These are phyloP conservation scores for Trametes hirsuta DNA, from an alignment of 1,284 basidiomycete species.

Conservation along the genomic window DNA sequence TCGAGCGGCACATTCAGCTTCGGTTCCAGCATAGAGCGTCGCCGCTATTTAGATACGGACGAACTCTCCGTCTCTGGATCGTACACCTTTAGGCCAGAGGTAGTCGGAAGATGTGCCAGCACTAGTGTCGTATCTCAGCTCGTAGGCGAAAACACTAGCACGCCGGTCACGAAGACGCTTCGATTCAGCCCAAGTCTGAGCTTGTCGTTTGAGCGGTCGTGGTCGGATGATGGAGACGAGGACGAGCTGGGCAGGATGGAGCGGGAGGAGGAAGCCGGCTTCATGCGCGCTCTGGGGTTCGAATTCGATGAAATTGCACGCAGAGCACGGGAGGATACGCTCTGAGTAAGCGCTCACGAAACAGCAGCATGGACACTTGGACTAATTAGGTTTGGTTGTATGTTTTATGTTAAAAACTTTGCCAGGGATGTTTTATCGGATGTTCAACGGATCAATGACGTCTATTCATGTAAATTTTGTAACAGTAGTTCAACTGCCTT, in stretches of 20 bases:
- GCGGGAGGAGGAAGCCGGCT: constrained; percentile 31
- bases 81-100: constrained; percentile 3
- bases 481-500: too few species aligned
- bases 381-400: neutral
- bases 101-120: constrained; percentile 1
- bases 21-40: constrained; percentile 15
- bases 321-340: constrained; percentile 16
- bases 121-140: constrained; percentile 13
- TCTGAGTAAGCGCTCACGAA: neutral
- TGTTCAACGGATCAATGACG: too few species aligned
- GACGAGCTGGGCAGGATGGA: constrained; percentile 19
- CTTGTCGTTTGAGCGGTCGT: constrained; percentile 18
- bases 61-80: constrained; percentile 11
- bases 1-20: constrained; percentile 21
- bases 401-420: neutral
- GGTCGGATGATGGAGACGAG: constrained; percentile 16
- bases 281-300: constrained; percentile 33
- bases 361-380: neutral
- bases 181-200: constrained; percentile 22
- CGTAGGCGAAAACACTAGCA: constrained; percentile 7
- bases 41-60: constrained; percentile 8
- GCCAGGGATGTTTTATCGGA: neutral
- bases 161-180: constrained; percentile 24
- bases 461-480: too few species aligned
- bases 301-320: constrained; percentile 32